Conservation (phyloP, 163 green algal genomes). For the Volvox carteri region DNA sequence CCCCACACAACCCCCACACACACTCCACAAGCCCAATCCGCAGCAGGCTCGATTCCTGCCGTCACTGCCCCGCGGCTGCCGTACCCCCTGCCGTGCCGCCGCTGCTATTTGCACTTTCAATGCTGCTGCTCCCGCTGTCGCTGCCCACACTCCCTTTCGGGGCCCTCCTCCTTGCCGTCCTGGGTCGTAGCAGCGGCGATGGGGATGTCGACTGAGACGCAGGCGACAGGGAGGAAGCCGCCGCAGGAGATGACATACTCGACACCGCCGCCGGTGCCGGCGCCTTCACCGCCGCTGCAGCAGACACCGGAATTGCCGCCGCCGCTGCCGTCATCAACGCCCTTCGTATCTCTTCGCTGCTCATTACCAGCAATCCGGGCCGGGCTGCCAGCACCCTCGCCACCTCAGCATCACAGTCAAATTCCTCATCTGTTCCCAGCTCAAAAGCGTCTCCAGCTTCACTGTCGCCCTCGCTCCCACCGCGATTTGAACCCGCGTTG, state of each 20-base stretch:
- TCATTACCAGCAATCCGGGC: slow-evolving; percentile 31
- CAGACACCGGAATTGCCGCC: not conserved
- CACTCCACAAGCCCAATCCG: no score
- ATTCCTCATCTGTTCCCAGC: not conserved
- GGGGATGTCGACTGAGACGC: not conserved
- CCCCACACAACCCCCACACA: no score
- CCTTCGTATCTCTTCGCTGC: slow-evolving; percentile 4
- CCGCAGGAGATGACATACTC: no score
- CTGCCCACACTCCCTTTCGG: not conserved
- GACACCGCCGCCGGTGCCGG: not conserved
- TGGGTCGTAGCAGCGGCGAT: not conserved
- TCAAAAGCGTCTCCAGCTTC: not conserved
- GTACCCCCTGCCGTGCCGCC: no score
- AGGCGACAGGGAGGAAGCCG: not conserved
- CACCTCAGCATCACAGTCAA: not conserved
- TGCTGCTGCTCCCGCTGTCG: not conserved
- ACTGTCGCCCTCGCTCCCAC: not conserved
- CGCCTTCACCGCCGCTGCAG: not conserved
- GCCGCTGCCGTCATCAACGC: slow-evolving; percentile 1
- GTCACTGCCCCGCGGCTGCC: no score
- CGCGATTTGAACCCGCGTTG: not conserved
- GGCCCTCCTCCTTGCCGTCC: not conserved
- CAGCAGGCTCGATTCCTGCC: no score
- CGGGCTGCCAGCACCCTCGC: not conserved
- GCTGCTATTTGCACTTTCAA: not conserved